Conservation (phyloP, 2,329 filamentous ascomycete species). For the Achaetomium macrosporum region DNA sequence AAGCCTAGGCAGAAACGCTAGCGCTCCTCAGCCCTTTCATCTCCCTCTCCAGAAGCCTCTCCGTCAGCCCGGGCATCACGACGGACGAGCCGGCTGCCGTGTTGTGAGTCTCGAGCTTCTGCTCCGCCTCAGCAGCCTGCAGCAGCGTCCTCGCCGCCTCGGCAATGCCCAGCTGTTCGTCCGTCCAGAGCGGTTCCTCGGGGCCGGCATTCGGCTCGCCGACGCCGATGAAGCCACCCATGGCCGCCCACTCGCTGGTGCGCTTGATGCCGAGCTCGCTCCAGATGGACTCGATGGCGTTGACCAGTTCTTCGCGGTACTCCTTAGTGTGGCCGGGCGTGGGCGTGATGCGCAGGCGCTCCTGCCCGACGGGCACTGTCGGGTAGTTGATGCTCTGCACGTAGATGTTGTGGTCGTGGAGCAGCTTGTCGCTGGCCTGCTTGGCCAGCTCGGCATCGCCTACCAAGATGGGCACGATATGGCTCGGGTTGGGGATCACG, state of each 20-base stretch:
- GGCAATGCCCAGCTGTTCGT: slow-evolving; percentile 75
- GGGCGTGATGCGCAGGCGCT: slow-evolving; percentile 90
- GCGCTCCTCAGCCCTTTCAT: slow-evolving; percentile 29
- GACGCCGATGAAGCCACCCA: slow-evolving; percentile 93
- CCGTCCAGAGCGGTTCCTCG: slow-evolving; percentile 79
- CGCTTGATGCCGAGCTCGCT: slow-evolving; percentile 76
- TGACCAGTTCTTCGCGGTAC: slow-evolving; percentile 78
- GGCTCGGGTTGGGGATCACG: slow-evolving; percentile 94
- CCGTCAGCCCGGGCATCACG: slow-evolving; percentile 42
- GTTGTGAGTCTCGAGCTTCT: neutral
- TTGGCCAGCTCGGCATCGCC: slow-evolving; percentile 92
- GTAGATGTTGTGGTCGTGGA: slow-evolving; percentile 88
- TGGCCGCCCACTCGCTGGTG: slow-evolving; percentile 82
- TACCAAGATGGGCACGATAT: slow-evolving; percentile 91
- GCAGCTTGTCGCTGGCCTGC: slow-evolving; percentile 82
- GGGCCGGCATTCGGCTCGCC: slow-evolving; percentile 61
- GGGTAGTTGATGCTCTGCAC: slow-evolving; percentile 99
- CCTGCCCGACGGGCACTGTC: slow-evolving; percentile 95
- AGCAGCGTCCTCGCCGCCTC: slow-evolving; percentile 58
- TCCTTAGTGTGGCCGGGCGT: slow-evolving; percentile 86
- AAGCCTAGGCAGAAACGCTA: slow-evolving; percentile 21
- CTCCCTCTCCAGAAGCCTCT: slow-evolving; percentile 55
- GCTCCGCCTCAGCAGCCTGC: slow-evolving; percentile 28
- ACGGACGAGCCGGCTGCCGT: slow-evolving; percentile 26
- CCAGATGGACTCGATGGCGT: slow-evolving; percentile 85